These are phyloP conservation scores for Syncephalastrum monosporum DNA, from an alignment of 371 early-diverging fungal genomes.

Conservation along the genomic window DNA sequence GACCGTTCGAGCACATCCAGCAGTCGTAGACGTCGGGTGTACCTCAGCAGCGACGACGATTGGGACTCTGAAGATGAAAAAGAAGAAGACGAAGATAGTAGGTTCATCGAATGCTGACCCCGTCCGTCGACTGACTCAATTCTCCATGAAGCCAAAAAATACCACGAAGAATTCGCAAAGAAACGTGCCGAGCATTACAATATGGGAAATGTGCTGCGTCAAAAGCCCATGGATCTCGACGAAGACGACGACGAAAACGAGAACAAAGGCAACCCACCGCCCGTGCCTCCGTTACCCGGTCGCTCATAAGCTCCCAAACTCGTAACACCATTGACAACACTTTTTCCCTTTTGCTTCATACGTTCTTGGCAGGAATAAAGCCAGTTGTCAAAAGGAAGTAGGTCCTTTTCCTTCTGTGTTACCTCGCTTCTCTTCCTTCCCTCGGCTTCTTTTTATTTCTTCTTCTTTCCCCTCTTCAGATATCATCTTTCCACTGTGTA, in stretches of 20 bases:
- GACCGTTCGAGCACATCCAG: constrained; percentile 41
- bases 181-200: constrained; percentile 83
- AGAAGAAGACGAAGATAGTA: constrained; percentile 18
- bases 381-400: too few species aligned
- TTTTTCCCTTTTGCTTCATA: not conserved
- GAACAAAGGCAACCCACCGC: constrained; percentile 13
- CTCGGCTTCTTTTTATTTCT: constrained; percentile 5
- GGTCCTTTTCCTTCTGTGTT: too few species aligned
- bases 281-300: constrained; percentile 19
- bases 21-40: constrained; percentile 31
- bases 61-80: constrained; percentile 49
- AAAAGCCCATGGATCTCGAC: constrained; percentile 48
- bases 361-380: too few species aligned
- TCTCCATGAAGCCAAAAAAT: constrained; percentile 30
- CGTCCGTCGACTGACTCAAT: not conserved
- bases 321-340: not conserved
- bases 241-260: constrained; percentile 24
- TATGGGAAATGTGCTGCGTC: constrained; percentile 68
- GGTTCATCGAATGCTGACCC: not conserved
- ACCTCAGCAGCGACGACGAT: constrained; percentile 45
- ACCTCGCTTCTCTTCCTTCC: too few species aligned
- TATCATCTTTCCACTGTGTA: constrained; percentile 3
- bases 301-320: constrained; percentile 6
- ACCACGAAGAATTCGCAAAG: constrained; percentile 69
- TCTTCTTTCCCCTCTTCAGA: not conserved